Evolutionary conservation across 1,139 yeast genomes (phyloP).

Genomic region (Lizanozyma gosingica): DNA sequence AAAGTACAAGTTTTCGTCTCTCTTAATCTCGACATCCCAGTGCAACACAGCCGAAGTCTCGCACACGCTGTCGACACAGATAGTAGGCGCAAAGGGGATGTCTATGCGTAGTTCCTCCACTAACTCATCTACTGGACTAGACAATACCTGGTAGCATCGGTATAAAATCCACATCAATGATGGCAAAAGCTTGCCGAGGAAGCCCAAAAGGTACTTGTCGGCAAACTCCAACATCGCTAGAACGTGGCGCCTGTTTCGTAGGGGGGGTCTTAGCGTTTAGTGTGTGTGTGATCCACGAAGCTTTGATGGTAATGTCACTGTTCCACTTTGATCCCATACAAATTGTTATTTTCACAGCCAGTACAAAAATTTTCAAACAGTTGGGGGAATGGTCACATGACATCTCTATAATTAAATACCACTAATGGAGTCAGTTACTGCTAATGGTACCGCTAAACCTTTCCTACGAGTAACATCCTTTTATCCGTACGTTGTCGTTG

Average conservation of each 20-base stretch:
- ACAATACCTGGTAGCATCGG: conserved; percentile 27
- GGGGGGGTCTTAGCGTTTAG: too few relatives aligned
- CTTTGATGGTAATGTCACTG: too few relatives aligned
- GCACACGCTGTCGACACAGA: conserved; percentile 31
- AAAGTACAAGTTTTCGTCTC: conserved; percentile 29
- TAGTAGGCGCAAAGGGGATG: conserved; percentile 33
- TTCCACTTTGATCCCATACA: too few relatives aligned
- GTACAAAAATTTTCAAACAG: too few relatives aligned
- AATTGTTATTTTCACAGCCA: too few relatives aligned
- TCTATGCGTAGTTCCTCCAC: conserved; percentile 30
- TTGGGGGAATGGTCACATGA: too few relatives aligned
- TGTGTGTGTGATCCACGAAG: too few relatives aligned
- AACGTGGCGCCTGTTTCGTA: neutral
- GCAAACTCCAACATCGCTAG: neutral
- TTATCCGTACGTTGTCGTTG: too few relatives aligned
- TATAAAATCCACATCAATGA: conserved; percentile 35
- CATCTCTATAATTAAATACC: too few relatives aligned
- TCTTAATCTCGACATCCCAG: conserved; percentile 30
- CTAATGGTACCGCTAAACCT: too few relatives aligned
- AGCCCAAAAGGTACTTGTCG: neutral
- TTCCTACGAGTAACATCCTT: too few relatives aligned
- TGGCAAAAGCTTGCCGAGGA: conserved; percentile 17
- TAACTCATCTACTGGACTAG: conserved; percentile 29
- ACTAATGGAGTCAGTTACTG: too few relatives aligned
- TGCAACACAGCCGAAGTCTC: conserved; percentile 26